Evolutionary conservation across 495 filamentous ascomycete genomes (phyloP).

Genomic region (Evansstolkia leycettana): DNA sequence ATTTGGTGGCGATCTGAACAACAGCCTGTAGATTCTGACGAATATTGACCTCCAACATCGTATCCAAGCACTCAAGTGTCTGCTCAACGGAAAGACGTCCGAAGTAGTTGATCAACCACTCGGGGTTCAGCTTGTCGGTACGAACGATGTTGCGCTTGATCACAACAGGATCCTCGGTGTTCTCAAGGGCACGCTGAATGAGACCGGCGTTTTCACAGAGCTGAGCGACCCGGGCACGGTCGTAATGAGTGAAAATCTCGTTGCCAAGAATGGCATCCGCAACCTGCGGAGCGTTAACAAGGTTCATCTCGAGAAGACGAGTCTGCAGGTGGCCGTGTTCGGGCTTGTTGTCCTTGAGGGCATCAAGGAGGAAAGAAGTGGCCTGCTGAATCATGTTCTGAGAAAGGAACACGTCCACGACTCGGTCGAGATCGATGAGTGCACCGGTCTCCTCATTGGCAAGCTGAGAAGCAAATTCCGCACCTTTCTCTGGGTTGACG

Average conservation of each 20-base stretch:
- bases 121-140: slow-evolving; percentile 68
- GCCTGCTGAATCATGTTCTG: slow-evolving; percentile 97
- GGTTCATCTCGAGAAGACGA: slow-evolving; percentile 92
- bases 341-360: slow-evolving; percentile 82
- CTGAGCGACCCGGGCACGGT: slow-evolving; percentile 72
- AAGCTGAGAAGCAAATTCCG: slow-evolving; percentile 81
- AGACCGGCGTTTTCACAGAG: slow-evolving; percentile 88
- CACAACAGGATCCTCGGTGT: slow-evolving; percentile 79
- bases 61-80: slow-evolving; percentile 84
- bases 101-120: slow-evolving; percentile 89
- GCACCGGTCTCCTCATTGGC: slow-evolving; percentile 76
- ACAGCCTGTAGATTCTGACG: slow-evolving; percentile 92
- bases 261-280: slow-evolving; percentile 95
- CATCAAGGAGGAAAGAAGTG: slow-evolving; percentile 92
- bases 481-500: slow-evolving; percentile 85
- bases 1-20: slow-evolving; percentile 91
- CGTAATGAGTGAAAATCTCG: slow-evolving; percentile 94
- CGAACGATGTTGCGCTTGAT: slow-evolving; percentile 82
- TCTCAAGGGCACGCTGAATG: slow-evolving; percentile 81
- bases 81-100: slow-evolving; percentile 90
- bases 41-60: slow-evolving; percentile 92
- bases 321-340: slow-evolving; percentile 93
- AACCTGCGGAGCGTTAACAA: slow-evolving; percentile 90
- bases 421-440: slow-evolving; percentile 84
- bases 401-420: slow-evolving; percentile 93